Conservation (phyloP, 75 land plant species). For the Cupressus sempervirens region DNA sequence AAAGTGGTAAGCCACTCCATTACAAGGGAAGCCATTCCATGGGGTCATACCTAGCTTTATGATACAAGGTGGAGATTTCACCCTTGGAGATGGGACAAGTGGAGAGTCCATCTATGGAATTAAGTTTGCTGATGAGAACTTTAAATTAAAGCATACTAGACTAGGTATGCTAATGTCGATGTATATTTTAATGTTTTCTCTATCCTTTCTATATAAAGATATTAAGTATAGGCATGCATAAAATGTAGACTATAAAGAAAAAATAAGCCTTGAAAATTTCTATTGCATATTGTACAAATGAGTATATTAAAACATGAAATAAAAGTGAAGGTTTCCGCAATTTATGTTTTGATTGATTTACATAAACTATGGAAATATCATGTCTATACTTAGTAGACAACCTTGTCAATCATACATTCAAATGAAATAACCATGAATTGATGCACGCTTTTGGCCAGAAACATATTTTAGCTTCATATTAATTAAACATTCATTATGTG, state of each 20-base stretch:
- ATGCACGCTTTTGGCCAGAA: background rate
- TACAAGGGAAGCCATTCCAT: constrained; percentile 85
- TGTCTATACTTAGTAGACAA: background rate
- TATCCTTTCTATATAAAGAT: background rate
- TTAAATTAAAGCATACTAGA: constrained; percentile 90
- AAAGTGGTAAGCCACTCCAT: constrained; percentile 81
- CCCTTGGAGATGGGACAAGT: constrained; percentile 86
- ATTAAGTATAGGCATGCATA: background rate
- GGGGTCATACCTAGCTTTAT: constrained; percentile 95
- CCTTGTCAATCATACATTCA: background rate
- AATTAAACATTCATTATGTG: background rate
- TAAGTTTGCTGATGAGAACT: constrained; percentile 89
- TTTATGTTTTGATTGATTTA: too few species aligned
- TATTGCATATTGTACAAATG: background rate
- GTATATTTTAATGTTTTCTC: background rate
- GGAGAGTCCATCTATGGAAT: constrained; percentile 96
- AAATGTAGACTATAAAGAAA: background rate
- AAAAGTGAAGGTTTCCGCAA: background rate
- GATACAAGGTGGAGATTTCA: constrained; percentile 96
- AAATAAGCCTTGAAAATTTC: background rate
- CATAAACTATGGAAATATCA: too few species aligned
- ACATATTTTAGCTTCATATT: background rate
- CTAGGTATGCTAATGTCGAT: constrained; percentile 47
- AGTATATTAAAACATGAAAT: background rate
- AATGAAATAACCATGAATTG: background rate